phyloP scores from a whole-genome alignment of 2,329 filamentous ascomycete species.

The Talaromyces sp. region DNA sequence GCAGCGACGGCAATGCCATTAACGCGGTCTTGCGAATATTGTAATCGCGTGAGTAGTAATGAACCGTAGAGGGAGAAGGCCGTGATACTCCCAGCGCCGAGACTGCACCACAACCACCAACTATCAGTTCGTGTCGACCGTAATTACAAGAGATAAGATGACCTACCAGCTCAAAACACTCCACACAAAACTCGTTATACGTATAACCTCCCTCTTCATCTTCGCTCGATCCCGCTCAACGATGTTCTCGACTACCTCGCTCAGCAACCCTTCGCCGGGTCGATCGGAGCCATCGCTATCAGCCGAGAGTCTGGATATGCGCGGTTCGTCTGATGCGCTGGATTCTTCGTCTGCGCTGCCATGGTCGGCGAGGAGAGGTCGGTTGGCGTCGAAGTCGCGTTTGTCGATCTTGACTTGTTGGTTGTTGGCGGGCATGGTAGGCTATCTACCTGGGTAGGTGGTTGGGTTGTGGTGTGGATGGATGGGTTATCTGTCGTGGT shows the following conservation, averaged over 20 bases:
- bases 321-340: constrained; percentile 24
- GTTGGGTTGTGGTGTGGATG: background rate
- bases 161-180: constrained; percentile 59
- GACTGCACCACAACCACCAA: constrained; percentile 35
- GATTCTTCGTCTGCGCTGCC: constrained; percentile 19
- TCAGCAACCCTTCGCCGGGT: constrained; percentile 54
- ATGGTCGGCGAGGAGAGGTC: constrained; percentile 32
- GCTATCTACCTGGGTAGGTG: background rate
- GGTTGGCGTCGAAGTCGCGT: constrained; percentile 48
- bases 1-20: constrained; percentile 86
- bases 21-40: constrained; percentile 88
- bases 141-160: background rate
- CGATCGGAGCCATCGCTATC: constrained; percentile 29
- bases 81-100: constrained; percentile 88
- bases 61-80: constrained; percentile 93
- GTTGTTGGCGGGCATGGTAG: constrained; percentile 5
- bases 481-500: background rate
- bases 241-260: constrained; percentile 61
- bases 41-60: constrained; percentile 79
- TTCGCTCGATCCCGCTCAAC: constrained; percentile 56
- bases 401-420: constrained; percentile 34
- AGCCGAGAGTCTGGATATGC: constrained; percentile 19
- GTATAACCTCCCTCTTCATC: constrained; percentile 53
- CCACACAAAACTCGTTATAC: constrained; percentile 60
- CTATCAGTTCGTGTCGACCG: background rate